These are phyloP conservation scores for Zymoseptoria tritici DNA, from an alignment of 2,329 filamentous ascomycete genomes.

Conservation along the genomic window DNA sequence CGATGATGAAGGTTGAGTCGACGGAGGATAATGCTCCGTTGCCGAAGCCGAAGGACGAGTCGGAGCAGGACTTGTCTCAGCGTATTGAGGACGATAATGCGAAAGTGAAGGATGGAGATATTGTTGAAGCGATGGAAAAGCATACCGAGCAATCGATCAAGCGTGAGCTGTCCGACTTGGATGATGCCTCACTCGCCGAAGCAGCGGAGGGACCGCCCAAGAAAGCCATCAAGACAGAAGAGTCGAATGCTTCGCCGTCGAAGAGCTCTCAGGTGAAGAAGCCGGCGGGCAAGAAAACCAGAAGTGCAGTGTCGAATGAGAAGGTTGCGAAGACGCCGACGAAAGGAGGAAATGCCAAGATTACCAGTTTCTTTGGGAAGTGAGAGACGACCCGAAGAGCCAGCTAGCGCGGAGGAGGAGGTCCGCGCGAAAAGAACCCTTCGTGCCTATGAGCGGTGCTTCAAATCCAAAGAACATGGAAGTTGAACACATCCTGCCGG, in stretches of 20 bases:
- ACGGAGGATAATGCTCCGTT: conserved; percentile 48
- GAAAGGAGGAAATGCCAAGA: conserved; percentile 48
- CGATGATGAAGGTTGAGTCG: conserved; percentile 35
- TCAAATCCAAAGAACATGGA: too few species aligned
- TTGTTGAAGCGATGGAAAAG: conserved; percentile 22
- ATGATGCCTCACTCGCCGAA: conserved; percentile 24
- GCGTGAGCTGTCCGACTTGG: conserved; percentile 38
- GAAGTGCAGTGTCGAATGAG: conserved; percentile 52
- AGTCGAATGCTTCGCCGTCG: conserved; percentile 19
- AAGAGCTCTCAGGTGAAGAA: conserved; percentile 12
- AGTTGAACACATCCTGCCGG: too few species aligned
- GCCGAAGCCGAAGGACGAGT: conserved; percentile 31
- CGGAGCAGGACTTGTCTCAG: conserved; percentile 22
- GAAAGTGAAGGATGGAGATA: conserved; percentile 26
- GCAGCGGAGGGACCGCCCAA: conserved; percentile 28
- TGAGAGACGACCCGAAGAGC: conserved; percentile 19
- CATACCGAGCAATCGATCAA: conserved; percentile 37
- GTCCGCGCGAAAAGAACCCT: too few species aligned
- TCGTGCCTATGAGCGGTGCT: too few species aligned
- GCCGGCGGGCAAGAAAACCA: conserved; percentile 35
- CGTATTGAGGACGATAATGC: conserved; percentile 41
- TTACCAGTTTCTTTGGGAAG: conserved; percentile 51
- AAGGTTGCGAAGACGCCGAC: conserved; percentile 40
- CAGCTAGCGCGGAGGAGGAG: too few species aligned
- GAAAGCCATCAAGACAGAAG: conserved; percentile 31